Evolutionary conservation across 2,329 filamentous ascomycete genomes (phyloP), one percentile per base, ranked within the genome.

Genomic region (Geoglossum cookeanum): DNA sequence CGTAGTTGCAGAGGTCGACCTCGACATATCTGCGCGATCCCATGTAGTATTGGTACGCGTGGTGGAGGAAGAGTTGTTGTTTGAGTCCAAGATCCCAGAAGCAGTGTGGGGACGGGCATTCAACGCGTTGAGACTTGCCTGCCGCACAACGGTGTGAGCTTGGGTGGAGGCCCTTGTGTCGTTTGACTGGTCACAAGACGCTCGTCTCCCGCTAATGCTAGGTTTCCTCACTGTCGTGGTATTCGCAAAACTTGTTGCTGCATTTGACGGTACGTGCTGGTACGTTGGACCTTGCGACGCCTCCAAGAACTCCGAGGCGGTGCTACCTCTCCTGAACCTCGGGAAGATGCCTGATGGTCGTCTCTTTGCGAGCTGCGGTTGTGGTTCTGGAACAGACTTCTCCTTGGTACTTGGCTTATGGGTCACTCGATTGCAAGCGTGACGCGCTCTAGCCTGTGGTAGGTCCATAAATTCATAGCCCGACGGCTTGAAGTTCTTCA

Each of bases 401-500:
- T 53, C 30, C 30, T 53, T 53, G 8, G 15, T n/a, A 6, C 30
- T 17, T 33, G 15, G 29, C 22, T 30, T 52, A 13, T 37, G 49
- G n/a, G 22, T 53, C 33, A 13, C 4, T 53, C 49, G 49, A 35
- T 9, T 27, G 6, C 29, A 27, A 30, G 37, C 30, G 49, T 37
- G 49, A 17, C 9, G 30, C 9, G 15, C 8, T 9, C 22, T 8
- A 9, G 49, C 13, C 15, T 53, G 30, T 13, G 49, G 49, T n/a
- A 13, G 49, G 4, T 32, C 8, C 30, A 53, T 53, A 53, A 53
- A 64, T 48, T 63, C 60, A 48, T 68, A 61, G 48, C 68, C 66
- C 27, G 67, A 68, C 2, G 67, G 67, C 57, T 66, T 68, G 57
- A 64, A 66, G 57, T 68, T 65, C 32, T 66, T 64, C 57, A 74